phyloP scores from a whole-genome alignment of 1,139 yeast species.

The Yamadazyma sp. region DNA sequence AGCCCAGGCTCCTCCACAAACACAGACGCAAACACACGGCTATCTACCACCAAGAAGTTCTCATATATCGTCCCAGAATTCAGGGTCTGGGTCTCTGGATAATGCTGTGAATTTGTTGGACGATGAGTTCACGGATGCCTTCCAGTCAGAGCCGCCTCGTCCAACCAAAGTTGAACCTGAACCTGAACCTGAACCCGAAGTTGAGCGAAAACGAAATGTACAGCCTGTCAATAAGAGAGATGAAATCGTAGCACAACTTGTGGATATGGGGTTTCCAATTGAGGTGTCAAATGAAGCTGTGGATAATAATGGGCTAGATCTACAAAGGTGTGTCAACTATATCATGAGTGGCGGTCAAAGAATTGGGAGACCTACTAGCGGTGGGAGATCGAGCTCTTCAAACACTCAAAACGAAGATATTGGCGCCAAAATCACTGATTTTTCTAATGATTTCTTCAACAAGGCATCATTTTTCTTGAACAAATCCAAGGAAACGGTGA shows the following conservation, averaged over 20 bases:
- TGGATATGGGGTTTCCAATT: slow-evolving; percentile 77
- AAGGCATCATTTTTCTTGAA: slow-evolving; percentile 64
- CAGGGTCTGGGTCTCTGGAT: neutral
- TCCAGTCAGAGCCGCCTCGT: slow-evolving; percentile 13
- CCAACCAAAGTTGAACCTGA: neutral
- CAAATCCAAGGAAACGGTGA: slow-evolving; percentile 61
- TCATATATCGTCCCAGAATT: neutral
- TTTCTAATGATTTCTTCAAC: slow-evolving; percentile 62
- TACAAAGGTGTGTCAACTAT: slow-evolving; percentile 66
- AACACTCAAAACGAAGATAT: slow-evolving; percentile 14
- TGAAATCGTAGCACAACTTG: slow-evolving; percentile 61
- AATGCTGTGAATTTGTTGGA: slow-evolving; percentile 25
- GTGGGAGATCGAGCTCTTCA: slow-evolving; percentile 4
- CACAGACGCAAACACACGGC: no score
- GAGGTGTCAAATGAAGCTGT: slow-evolving; percentile 66
- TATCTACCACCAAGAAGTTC: neutral
- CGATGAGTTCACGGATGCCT: slow-evolving; percentile 47
- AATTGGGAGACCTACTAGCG: slow-evolving; percentile 17
- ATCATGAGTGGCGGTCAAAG: slow-evolving; percentile 48
- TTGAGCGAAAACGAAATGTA: no score
- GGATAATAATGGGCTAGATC: slow-evolving; percentile 53
- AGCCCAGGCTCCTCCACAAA: neutral
- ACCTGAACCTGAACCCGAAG: slow-evolving; percentile 1
- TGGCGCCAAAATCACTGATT: slow-evolving; percentile 48
- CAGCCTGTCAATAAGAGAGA: slow-evolving; percentile 29